phyloP scores from a whole-genome alignment of 306 rosid species.

The Arachis stenosperma region DNA sequence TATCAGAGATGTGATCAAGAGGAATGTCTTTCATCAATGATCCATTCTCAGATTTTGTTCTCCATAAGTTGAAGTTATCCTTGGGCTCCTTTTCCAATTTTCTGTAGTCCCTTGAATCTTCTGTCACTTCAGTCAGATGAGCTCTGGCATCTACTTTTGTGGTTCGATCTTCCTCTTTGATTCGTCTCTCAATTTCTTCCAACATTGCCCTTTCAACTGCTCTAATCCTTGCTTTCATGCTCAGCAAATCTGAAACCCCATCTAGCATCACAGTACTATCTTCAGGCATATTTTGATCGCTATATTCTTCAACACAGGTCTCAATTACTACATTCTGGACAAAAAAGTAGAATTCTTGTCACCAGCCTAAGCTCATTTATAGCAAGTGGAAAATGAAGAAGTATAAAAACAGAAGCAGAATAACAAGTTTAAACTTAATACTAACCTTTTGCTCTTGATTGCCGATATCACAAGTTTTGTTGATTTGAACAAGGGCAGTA shows the following conservation, averaged over 20 bases:
- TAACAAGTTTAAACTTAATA: slow-evolving; percentile 10
- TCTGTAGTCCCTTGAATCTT: slow-evolving; percentile 29
- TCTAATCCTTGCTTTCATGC: slow-evolving; percentile 64
- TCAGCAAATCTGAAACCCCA: slow-evolving; percentile 69
- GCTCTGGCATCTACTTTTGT: slow-evolving; percentile 35
- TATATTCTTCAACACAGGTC: slow-evolving; percentile 43
- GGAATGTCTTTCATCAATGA: slow-evolving; percentile 86
- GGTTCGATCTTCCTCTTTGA: slow-evolving; percentile 41
- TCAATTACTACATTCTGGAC: slow-evolving; percentile 55
- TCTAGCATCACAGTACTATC: slow-evolving; percentile 39
- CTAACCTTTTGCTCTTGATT: slow-evolving; percentile 61
- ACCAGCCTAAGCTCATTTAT: slow-evolving; percentile 17
- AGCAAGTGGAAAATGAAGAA: slow-evolving; percentile 5
- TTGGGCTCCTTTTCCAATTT: slow-evolving; percentile 45
- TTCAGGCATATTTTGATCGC: slow-evolving; percentile 44
- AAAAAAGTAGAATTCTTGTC: slow-evolving; percentile 33
- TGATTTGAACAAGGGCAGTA: slow-evolving; percentile 49
- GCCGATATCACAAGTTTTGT: slow-evolving; percentile 39
- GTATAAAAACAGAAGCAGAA: slow-evolving; percentile 10
- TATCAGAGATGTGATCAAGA: slow-evolving; percentile 81
- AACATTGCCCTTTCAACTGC: slow-evolving; percentile 59
- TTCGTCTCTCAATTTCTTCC: slow-evolving; percentile 58
- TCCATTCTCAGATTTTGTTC: slow-evolving; percentile 57
- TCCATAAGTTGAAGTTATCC: slow-evolving; percentile 44
- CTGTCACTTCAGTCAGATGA: slow-evolving; percentile 33